Evolutionary conservation across 2,329 filamentous ascomycete species (phyloP), one percentile per base, ranked within the genome.

Genomic region (Diplocarpon rosae): DNA sequence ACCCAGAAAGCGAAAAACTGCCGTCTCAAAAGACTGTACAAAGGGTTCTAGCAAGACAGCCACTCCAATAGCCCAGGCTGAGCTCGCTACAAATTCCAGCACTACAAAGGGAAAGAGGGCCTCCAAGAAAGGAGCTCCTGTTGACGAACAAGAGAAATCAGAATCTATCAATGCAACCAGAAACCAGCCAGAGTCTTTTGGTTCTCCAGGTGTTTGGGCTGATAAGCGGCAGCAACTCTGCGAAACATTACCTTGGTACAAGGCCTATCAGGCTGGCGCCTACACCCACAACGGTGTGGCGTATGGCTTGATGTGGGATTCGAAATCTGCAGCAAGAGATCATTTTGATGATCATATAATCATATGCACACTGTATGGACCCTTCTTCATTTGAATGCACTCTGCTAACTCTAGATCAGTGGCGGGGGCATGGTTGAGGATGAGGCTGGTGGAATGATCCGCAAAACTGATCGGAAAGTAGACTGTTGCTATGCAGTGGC

Each of bases 171-270:
- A 32, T 14, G 30, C n/a, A 5, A 32, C 30, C 11, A 12, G 11
- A 9, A 14, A 9, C 3, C 3, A 10, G 35, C 53, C 55, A 3
- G 46, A 54, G 3, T 49, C 57, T 5, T 45, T 48, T 37, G 54
- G 52, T 1, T 11, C 52, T n/a, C 75, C 76, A 6, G 61, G 65
- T 10, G 70, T 77, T 0, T 83, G 76, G 75, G 69, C 78, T 0
- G 65, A 73, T 5, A 63, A 63, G 30, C 70, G 81, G 3, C 73
- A 78, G 46, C 71, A 72, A 12, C 63, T 87, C 0, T 83, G 75
- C 51, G 78, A 85, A 54, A 70, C 78, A 0, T 56, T 85, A 1
- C 69, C 72, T 0, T 83, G 78, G 61, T 85, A 76, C 60, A 72
- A 69, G 12, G 64, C 73, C 1, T 75, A 76, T 31, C 75, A 86